Evolutionary conservation across 495 filamentous ascomycete species (phyloP).

Genomic region (Penicillium ochrochloron): DNA sequence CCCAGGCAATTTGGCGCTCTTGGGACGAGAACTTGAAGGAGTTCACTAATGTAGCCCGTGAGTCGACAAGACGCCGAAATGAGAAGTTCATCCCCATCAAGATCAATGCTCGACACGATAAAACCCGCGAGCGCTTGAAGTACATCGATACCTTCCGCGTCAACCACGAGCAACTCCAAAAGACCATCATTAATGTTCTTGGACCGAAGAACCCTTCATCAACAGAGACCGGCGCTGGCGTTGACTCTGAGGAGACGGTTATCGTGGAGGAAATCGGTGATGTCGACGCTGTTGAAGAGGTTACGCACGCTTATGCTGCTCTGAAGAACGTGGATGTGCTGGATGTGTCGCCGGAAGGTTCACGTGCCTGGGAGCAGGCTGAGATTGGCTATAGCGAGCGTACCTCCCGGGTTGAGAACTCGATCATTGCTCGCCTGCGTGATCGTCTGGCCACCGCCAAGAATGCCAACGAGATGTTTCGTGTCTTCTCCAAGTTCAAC

Average conservation of each 20-base stretch:
- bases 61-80: slow-evolving; percentile 85
- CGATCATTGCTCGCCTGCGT: slow-evolving; percentile 92
- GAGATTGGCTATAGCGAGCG: slow-evolving; percentile 96
- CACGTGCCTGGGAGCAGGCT: slow-evolving; percentile 85
- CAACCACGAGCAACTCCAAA: slow-evolving; percentile 96
- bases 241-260: slow-evolving; percentile 61
- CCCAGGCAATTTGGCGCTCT: slow-evolving; percentile 81
- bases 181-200: slow-evolving; percentile 92
- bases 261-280: slow-evolving; percentile 94
- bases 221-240: slow-evolving; percentile 49
- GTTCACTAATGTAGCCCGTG: slow-evolving; percentile 95
- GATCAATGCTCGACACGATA: slow-evolving; percentile 78
- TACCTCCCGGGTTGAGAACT: slow-evolving; percentile 95
- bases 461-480: slow-evolving; percentile 98
- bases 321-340: slow-evolving; percentile 93
- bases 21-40: slow-evolving; percentile 98
- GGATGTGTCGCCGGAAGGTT: slow-evolving; percentile 87
- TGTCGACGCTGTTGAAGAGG: slow-evolving; percentile 97
- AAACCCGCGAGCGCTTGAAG: slow-evolving; percentile 84
- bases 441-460: slow-evolving; percentile 94
- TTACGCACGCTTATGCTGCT: slow-evolving; percentile 89
- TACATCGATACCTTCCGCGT: slow-evolving; percentile 93
- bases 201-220: slow-evolving; percentile 64
- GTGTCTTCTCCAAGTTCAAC: slow-evolving; percentile 99
- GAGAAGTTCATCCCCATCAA: slow-evolving; percentile 99